Conservation (phyloP, 805 yeast genomes). For the Zygosaccharomyces pseudorouxii region DNA sequence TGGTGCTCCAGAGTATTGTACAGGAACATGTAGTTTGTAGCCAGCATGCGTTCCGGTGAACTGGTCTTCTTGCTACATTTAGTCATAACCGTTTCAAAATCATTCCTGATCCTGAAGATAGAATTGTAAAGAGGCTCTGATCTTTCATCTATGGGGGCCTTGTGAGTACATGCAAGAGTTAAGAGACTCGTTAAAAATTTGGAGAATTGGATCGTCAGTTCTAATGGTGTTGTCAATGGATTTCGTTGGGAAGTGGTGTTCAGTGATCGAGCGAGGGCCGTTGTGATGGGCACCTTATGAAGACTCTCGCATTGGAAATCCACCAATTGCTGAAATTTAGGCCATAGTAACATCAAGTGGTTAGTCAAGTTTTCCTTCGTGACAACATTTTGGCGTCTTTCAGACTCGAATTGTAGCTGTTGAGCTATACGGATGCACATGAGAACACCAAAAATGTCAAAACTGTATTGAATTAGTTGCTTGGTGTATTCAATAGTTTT, state of each 20-base stretch:
- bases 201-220: conserved; percentile 75
- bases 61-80: conserved; percentile 55
- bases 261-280: conserved; percentile 31
- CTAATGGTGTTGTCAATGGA: conserved; percentile 44
- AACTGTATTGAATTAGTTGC: conserved; percentile 39
- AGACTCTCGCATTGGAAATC: conserved; percentile 74
- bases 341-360: conserved; percentile 74
- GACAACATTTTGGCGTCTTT: conserved; percentile 64
- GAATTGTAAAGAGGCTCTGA: conserved; percentile 73
- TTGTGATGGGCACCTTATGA: conserved; percentile 43
- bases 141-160: conserved; percentile 28
- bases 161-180: conserved; percentile 43
- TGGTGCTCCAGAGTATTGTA: conserved; percentile 28
- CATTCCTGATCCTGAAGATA: conserved; percentile 64
- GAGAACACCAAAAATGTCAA: conserved; percentile 75
- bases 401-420: conserved; percentile 57
- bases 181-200: conserved; percentile 66
- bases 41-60: conserved; percentile 63
- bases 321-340: conserved; percentile 69
- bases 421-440: conserved; percentile 70
- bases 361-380: conserved; percentile 61
- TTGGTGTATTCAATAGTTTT: conserved; percentile 48
- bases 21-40: conserved; percentile 44
- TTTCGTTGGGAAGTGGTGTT: conserved; percentile 24
- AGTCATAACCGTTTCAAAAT: conserved; percentile 73